A percentile compares a stretch with the other conserved stretches of the same genome.
Evolutionary conservation across 352 stramenopile genomes (phyloP).

Genomic region (Aphanomyces euteiches): DNA sequence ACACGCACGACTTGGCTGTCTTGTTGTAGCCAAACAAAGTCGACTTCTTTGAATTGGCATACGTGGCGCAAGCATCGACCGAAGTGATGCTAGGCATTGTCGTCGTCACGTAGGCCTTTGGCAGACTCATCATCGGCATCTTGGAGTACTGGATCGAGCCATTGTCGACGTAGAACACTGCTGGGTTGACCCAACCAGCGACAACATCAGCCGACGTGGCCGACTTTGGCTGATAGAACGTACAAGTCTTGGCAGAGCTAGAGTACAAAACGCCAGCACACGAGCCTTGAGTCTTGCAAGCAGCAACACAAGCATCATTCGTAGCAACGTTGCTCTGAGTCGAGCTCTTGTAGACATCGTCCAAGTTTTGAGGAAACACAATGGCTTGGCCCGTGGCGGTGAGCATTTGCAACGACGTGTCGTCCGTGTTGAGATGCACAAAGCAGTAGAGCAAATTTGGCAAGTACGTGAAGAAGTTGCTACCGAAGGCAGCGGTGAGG

Average conservation of each 20-base stretch:
- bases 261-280: conserved; percentile 1
- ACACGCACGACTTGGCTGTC: background rate
- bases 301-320: background rate
- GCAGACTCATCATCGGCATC: background rate
- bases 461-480: conserved; percentile 25
- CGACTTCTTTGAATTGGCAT: background rate
- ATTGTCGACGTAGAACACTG: background rate
- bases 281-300: background rate
- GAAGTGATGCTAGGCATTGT: background rate
- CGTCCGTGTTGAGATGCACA: conserved; percentile 3
- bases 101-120: background rate
- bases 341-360: conserved; percentile 1
- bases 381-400: background rate
- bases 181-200: conserved; percentile 17
- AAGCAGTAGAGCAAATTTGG: conserved; percentile 7
- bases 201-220: background rate
- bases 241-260: background rate
- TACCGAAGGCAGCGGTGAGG: background rate
- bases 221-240: conserved; percentile 2
- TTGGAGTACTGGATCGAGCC: conserved; percentile 1
- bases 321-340: background rate
- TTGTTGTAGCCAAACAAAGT: background rate
- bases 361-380: background rate
- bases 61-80: background rate
- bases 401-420: conserved; percentile 1